Conservation (phyloP, 257 asterid genomes). For the Thymus quinquecostatus region DNA sequence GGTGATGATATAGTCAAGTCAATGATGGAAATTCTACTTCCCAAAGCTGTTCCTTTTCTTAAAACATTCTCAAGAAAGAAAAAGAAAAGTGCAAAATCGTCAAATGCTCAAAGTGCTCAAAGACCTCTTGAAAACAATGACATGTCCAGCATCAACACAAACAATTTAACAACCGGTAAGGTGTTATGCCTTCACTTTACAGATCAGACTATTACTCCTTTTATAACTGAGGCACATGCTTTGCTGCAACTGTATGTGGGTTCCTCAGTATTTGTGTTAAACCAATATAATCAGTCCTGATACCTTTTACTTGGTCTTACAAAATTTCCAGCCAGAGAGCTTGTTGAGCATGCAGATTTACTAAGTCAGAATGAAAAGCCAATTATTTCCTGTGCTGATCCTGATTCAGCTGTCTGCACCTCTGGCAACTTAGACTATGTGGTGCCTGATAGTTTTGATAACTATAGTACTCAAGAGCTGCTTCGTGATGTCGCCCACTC, state of each 20-base stretch:
- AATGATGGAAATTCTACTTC: conserved; percentile 83
- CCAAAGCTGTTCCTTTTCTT: conserved; percentile 82
- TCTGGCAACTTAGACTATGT: conserved; percentile 42
- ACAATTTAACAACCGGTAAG: conserved; percentile 53
- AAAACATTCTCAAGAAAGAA: conserved; percentile 77
- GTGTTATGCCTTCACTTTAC: conserved; percentile 31
- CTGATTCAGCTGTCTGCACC: conserved; percentile 43
- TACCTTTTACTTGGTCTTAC: conserved; percentile 4
- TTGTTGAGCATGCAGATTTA: conserved; percentile 38
- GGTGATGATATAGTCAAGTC: conserved; percentile 65
- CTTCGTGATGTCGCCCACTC: conserved; percentile 42
- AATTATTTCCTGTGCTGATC: conserved; percentile 29
- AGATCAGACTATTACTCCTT: conserved; percentile 15
- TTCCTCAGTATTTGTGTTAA: conserved; percentile 16
- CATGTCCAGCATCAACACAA: conserved; percentile 27
- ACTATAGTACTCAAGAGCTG: conserved; percentile 46
- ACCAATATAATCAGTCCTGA: conserved; percentile 25
- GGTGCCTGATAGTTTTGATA: conserved; percentile 77
- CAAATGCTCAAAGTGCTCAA: conserved; percentile 27
- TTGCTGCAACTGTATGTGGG: conserved; percentile 20
- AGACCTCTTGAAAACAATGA: conserved; percentile 44
- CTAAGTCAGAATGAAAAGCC: conserved; percentile 37
- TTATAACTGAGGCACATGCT: conserved; percentile 24
- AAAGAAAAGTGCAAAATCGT: conserved; percentile 49
- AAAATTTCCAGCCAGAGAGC: conserved; percentile 46